Percentiles rank a stretch among this genome's conserved stretches.
These are phyloP conservation scores for Penicillium psychrosexuale DNA, from an alignment of 2,329 filamentous ascomycete species.

Conservation along the genomic window DNA sequence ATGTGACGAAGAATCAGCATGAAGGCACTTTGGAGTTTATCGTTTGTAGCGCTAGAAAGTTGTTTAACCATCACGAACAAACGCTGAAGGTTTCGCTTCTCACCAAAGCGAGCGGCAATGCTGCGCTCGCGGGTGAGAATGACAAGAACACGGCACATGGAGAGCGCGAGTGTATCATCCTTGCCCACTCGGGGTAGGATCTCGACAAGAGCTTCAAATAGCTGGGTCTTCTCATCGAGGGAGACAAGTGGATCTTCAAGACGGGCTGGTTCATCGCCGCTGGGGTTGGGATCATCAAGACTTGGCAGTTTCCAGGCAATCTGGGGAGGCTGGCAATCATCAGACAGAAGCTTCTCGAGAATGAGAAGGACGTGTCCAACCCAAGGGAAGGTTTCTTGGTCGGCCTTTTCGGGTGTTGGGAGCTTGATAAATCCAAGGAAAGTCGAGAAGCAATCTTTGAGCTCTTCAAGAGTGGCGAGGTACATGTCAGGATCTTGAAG, in stretches of 20 bases:
- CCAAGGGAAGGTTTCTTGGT: slow-evolving; percentile 84
- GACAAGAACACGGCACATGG: slow-evolving; percentile 77
- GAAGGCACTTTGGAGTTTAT: slow-evolving; percentile 70
- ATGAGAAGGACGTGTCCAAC: slow-evolving; percentile 86
- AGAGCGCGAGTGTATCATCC: slow-evolving; percentile 78
- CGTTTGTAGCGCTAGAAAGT: slow-evolving; percentile 72
- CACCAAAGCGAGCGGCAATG: slow-evolving; percentile 71
- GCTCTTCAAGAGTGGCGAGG: slow-evolving; percentile 65
- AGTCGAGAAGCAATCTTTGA: slow-evolving; percentile 72
- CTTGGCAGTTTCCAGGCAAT: slow-evolving; percentile 66
- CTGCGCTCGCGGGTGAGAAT: slow-evolving; percentile 78
- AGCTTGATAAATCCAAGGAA: slow-evolving; percentile 78
- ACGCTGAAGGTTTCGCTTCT: slow-evolving; percentile 84
- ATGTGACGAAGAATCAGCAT: slow-evolving; percentile 89
- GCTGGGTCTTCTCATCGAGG: slow-evolving; percentile 61
- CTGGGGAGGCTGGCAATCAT: slow-evolving; percentile 76
- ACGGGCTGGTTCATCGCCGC: slow-evolving; percentile 55
- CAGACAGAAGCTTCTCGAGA: slow-evolving; percentile 82
- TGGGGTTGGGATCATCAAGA: slow-evolving; percentile 47
- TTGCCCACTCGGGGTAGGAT: slow-evolving; percentile 84
- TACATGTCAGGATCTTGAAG: slow-evolving; percentile 83
- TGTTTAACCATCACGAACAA: slow-evolving; percentile 96
- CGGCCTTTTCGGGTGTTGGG: slow-evolving; percentile 55
- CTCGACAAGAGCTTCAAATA: slow-evolving; percentile 77
- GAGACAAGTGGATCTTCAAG: slow-evolving; percentile 62